Evolutionary conservation across 2,329 filamentous ascomycete genomes (phyloP).

Genomic region (Phaeosphaeriaceae sp.): DNA sequence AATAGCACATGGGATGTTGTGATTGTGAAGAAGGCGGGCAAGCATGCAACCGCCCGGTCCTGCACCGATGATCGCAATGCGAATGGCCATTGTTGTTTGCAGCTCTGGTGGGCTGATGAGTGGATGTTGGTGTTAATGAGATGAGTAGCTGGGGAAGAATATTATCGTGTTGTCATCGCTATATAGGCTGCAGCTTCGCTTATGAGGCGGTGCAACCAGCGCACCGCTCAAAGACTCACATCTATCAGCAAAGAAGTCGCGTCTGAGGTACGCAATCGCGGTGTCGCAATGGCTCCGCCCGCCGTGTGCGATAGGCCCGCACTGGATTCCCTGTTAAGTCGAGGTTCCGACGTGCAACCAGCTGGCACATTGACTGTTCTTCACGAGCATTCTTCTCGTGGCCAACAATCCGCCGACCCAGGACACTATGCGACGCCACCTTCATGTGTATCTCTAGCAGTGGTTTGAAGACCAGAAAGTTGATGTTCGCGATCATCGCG

Average conservation of each 20-base stretch:
- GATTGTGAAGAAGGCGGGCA: constrained; percentile 59
- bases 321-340: neutral
- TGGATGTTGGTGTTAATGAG: neutral
- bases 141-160: neutral
- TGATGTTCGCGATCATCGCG: neutral
- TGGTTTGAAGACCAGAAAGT: neutral
- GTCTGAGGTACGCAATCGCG: neutral
- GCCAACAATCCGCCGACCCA: too few species aligned
- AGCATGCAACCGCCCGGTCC: constrained; percentile 59
- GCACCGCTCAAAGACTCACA: neutral
- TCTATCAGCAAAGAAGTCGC: neutral
- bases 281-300: neutral
- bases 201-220: neutral
- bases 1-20: constrained; percentile 56
- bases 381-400: neutral
- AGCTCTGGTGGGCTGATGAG: neutral
- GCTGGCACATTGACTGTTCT: neutral
- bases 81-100: constrained; percentile 13
- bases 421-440: neutral
- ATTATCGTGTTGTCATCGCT: neutral
- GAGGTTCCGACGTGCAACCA: neutral
- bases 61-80: constrained; percentile 50
- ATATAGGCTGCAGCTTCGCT: neutral
- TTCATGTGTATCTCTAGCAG: neutral
- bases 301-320: neutral